A percentile compares a stretch with the other conserved stretches of the same genome.
These are phyloP conservation scores for Fusarium solani-melongenae DNA, from an alignment of 2,329 filamentous ascomycete genomes.

Conservation along the genomic window DNA sequence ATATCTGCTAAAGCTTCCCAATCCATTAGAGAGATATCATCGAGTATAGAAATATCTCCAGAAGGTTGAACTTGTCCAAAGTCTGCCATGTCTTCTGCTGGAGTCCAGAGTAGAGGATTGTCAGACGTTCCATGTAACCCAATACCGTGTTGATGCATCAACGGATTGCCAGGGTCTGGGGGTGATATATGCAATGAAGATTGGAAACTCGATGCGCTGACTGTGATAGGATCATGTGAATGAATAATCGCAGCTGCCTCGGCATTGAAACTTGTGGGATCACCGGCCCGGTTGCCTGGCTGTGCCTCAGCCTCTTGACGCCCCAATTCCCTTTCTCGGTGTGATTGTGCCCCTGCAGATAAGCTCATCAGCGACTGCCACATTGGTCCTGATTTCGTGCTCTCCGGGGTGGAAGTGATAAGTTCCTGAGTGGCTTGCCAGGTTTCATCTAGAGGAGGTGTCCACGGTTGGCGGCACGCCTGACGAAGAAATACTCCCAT, in stretches of 20 bases:
- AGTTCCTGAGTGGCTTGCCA: conserved; percentile 33
- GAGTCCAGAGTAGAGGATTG: conserved; percentile 22
- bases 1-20: conserved; percentile 35
- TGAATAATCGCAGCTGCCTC: background rate
- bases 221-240: conserved; percentile 9
- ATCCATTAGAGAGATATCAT: conserved; percentile 10
- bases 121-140: conserved; percentile 5
- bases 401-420: background rate
- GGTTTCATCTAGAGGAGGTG: conserved; percentile 32
- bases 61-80: background rate
- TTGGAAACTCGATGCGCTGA: conserved; percentile 15
- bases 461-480: conserved; percentile 35
- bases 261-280: background rate
- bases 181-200: conserved; percentile 8
- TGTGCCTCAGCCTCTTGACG: conserved; percentile 8
- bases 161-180: background rate
- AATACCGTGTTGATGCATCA: conserved; percentile 10
- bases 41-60: background rate
- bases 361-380: conserved; percentile 34
- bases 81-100: background rate
- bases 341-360: conserved; percentile 4
- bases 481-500: conserved; percentile 39
- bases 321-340: conserved; percentile 22
- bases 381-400: conserved; percentile 12
- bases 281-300: background rate